These are phyloP conservation scores for Lachancea lanzarotensis DNA, from an alignment of 805 yeast species.

Conservation along the genomic window DNA sequence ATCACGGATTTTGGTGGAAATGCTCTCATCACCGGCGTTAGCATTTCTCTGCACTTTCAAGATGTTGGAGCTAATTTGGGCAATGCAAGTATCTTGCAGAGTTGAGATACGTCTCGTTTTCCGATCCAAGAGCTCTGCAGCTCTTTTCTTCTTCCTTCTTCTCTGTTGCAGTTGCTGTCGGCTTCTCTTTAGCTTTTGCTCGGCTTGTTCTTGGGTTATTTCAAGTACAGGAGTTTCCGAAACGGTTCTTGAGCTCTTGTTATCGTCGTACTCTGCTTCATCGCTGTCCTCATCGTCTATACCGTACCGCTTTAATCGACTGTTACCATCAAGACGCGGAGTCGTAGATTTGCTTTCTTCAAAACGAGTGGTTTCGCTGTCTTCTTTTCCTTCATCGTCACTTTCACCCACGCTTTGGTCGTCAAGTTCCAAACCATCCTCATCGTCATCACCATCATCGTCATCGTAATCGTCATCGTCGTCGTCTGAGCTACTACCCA, in stretches of 20 bases:
- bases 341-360: no score
- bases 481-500: background rate
- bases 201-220: slow-evolving; percentile 7
- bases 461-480: slow-evolving; percentile 6
- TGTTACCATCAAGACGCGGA: no score
- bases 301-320: slow-evolving; percentile 3
- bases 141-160: slow-evolving; percentile 68
- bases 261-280: slow-evolving; percentile 17
- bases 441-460: slow-evolving; percentile 2
- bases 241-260: slow-evolving; percentile 4
- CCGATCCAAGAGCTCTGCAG: slow-evolving; percentile 76
- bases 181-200: slow-evolving; percentile 38
- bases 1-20: slow-evolving; percentile 38
- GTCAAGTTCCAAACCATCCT: slow-evolving; percentile 2
- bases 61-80: slow-evolving; percentile 46
- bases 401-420: slow-evolving; percentile 19
- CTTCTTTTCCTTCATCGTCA: no score
- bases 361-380: no score
- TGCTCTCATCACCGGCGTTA: slow-evolving; percentile 9
- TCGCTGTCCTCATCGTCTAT: slow-evolving; percentile 15
- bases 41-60: slow-evolving; percentile 18
- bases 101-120: slow-evolving; percentile 57
- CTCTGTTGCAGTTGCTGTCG: slow-evolving; percentile 55
- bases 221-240: slow-evolving; percentile 5
- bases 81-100: slow-evolving; percentile 77